phyloP scores from a whole-genome alignment of 169 alveolate species.

The Cyclospora cayetanensis region DNA sequence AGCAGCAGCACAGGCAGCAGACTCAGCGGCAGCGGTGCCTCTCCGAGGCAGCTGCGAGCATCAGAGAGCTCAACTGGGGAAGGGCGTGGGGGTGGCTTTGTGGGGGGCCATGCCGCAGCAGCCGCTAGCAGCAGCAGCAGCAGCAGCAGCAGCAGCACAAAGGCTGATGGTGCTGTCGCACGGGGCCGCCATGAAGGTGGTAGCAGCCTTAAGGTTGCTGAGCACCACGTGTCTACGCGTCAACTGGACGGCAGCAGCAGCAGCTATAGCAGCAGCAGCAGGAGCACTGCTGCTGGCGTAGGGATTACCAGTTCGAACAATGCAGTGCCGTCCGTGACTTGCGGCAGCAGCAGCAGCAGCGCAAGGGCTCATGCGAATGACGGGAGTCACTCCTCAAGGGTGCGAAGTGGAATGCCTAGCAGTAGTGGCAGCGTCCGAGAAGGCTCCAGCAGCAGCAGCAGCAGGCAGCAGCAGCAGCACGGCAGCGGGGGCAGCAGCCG shows the following conservation, averaged over 20 bases:
- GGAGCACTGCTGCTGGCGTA: neutral
- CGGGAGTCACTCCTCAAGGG: neutral
- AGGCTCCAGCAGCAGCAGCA: neutral
- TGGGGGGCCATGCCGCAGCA: neutral
- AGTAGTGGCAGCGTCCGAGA: constrained; percentile 10
- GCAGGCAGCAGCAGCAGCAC: constrained; percentile 14
- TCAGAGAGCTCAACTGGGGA: neutral
- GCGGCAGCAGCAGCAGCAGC: constrained; percentile 56
- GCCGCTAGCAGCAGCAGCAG: constrained; percentile 23
- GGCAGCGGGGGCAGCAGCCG: neutral
- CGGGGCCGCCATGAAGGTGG: neutral
- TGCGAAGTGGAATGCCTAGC: neutral
- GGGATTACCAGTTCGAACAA: neutral
- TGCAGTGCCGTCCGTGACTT: neutral
- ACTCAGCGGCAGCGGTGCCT: neutral
- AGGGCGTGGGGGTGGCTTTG: neutral
- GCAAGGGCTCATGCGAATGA: neutral
- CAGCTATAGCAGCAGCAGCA: neutral
- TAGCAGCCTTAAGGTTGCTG: neutral
- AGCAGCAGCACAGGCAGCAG: constrained; percentile 9
- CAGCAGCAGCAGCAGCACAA: neutral
- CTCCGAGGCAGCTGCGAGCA: neutral
- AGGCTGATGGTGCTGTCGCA: neutral
- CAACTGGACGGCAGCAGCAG: constrained; percentile 27
- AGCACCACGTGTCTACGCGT: neutral